Evolutionary conservation across 768 basidiomycete species (phyloP).

Genomic region (Fibroporia radiculosa): DNA sequence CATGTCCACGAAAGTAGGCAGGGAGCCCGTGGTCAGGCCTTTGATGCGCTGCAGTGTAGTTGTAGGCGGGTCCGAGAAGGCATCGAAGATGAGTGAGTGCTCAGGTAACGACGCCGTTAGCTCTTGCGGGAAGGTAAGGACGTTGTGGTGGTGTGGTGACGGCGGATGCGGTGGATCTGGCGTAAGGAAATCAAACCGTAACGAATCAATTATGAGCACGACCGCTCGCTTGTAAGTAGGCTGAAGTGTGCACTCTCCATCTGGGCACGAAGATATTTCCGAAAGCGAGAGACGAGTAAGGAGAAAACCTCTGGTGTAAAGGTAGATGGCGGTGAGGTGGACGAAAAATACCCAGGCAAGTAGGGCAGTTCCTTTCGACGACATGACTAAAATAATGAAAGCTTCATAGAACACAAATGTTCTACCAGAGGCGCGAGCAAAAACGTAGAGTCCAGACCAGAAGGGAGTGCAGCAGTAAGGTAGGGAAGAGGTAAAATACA

Average conservation of each 20-base stretch:
- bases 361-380: constrained; percentile 8
- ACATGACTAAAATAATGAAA: too few relatives aligned
- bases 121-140: constrained; percentile 71
- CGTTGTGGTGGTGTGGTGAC: constrained; percentile 72
- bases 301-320: constrained; percentile 91
- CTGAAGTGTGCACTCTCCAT: constrained; percentile 36
- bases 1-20: constrained; percentile 94
- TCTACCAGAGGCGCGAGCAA: too few relatives aligned
- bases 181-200: constrained; percentile 90
- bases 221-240: constrained; percentile 77
- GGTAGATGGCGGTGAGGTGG: constrained; percentile 74
- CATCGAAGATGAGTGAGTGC: constrained; percentile 81
- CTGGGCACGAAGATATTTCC: constrained; percentile 38
- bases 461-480: too few relatives aligned
- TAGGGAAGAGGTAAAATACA: too few relatives aligned
- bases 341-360: constrained; percentile 55
- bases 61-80: constrained; percentile 91
- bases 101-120: constrained; percentile 56
- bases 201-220: constrained; percentile 82
- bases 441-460: too few relatives aligned
- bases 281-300: constrained; percentile 69
- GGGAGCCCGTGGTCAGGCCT: constrained; percentile 87
- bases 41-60: constrained; percentile 94
- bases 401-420: too few relatives aligned
- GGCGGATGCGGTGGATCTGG: constrained; percentile 54